These are phyloP conservation scores for Trapa incisa DNA, from an alignment of 345 rosid species.

Conservation along the genomic window DNA sequence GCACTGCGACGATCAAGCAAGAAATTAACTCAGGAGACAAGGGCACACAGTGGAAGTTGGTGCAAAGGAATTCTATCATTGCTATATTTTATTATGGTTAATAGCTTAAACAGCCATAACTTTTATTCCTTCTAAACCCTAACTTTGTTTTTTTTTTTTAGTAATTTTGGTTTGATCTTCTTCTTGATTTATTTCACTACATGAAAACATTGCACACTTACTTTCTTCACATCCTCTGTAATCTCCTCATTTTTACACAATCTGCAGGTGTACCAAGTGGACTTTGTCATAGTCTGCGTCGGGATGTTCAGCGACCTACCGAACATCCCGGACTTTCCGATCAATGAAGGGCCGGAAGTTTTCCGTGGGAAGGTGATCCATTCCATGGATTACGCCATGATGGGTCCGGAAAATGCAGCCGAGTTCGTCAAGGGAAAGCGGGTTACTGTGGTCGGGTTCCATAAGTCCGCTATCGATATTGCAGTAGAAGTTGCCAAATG, in stretches of 20 bases:
- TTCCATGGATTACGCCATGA: constrained; percentile 28
- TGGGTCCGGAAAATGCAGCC: constrained; percentile 16
- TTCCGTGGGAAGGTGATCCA: constrained; percentile 24
- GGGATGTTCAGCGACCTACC: constrained; percentile 32
- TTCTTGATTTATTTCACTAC: no score
- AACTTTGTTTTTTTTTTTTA: no score
- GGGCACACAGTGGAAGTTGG: no score
- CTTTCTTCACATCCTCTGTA: neutral
- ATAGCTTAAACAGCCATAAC: no score
- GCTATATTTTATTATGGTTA: no score
- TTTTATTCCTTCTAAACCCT: no score
- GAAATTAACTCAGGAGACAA: no score
- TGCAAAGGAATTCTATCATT: no score
- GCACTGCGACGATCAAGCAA: no score
- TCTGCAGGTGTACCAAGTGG: constrained; percentile 20
- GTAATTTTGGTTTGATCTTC: no score
- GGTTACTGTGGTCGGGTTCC: constrained; percentile 24
- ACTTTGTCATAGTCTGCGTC: constrained; percentile 29
- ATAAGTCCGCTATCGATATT: constrained; percentile 26
- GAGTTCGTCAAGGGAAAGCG: constrained; percentile 15
- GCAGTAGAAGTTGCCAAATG: constrained; percentile 17
- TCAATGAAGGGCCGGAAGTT: constrained; percentile 20
- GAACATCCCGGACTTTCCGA: constrained; percentile 17
- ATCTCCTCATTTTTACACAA: neutral
- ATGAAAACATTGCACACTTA: no score